Evolutionary conservation across 2,329 filamentous ascomycete species (phyloP).

Genomic region (Aspergillus pseudoglaucus): DNA sequence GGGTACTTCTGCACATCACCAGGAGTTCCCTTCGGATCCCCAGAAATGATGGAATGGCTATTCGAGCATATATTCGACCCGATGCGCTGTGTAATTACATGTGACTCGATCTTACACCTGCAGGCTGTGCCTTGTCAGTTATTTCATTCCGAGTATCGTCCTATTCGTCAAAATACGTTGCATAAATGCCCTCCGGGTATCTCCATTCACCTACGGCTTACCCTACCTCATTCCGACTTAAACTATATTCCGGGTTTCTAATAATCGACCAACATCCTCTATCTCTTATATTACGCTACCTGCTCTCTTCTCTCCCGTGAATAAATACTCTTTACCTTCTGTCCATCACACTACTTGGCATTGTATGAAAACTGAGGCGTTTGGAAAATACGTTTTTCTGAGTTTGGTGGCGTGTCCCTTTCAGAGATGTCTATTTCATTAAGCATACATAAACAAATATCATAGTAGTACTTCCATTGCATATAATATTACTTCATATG

Average conservation of each 20-base stretch:
- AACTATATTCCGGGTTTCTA: not conserved
- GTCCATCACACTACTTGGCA: not conserved
- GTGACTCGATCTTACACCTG: not conserved
- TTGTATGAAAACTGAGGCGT: not conserved
- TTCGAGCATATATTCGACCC: not conserved
- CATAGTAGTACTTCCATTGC: not conserved
- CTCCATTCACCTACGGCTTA: not conserved
- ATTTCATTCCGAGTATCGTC: not conserved
- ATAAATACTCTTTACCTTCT: not conserved
- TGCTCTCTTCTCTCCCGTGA: not conserved
- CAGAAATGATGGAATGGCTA: constrained; percentile 6
- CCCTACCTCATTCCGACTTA: not conserved
- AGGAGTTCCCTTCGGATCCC: constrained; percentile 36
- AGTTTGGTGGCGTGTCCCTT: not conserved
- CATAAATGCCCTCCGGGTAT: not conserved
- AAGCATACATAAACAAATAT: not conserved
- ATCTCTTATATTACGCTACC: not conserved
- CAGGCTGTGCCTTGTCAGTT: constrained; percentile 8
- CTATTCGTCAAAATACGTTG: not conserved
- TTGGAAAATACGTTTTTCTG: not conserved
- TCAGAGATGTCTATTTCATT: not conserved
- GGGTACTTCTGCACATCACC: constrained; percentile 84
- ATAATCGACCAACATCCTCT: not conserved
- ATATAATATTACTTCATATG: not conserved
- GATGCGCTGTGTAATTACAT: not conserved